Base-by-base conservation (phyloP, 495 filamentous ascomycete genomes). In the Penicillium riverlandense region DNA sequence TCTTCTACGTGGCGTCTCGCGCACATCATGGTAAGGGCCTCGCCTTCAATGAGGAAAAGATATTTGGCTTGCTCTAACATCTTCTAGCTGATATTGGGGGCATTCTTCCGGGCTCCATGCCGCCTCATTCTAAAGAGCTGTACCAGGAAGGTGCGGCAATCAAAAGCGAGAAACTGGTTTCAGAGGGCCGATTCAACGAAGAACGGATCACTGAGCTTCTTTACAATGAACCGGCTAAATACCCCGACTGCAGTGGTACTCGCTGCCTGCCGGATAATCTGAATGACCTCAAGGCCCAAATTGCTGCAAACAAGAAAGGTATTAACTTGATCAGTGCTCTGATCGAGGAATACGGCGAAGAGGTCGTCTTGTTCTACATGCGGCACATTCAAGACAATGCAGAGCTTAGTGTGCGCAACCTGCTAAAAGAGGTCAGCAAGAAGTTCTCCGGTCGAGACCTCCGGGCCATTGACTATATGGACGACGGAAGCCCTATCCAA, bases 351-450 rank as follows among this genome's bases (percentile, higher is more conserved):
- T 96, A 95, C 49, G 84, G 86, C n/a, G 85, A 91, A 57, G 76
- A 84, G 1, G 86, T 88, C 0, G 92, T 96, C 1, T 80, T 90
- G 52, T 89, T 91, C 61, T 96, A 96, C 63, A 98, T 96, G 91
- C 61, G 76, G 11, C 82, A 78, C 37, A 98, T 98, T 55, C 91
- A 98, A 58, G 79, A 84, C 41, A 96, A 96, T 54, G 92, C 91
- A 14, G 90, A 94, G 54, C 59, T 79, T 7, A 84, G 82, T 50
- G 91, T 96, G 8, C 76, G 86, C 38, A 83, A 77, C 46, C 72
- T 96, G 4, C 72, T 96, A 14, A 91, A 85, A 53, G 64, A 79
- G 7, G 82, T 95, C 27, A 77, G 80, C 53, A 75, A 75, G 50
- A 72, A 82, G 9, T 92, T 91, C 54, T 68, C 84, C 55, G 85